phyloP scores from a whole-genome alignment of 805 yeast species.

The Saccharomycopsis malanga region DNA sequence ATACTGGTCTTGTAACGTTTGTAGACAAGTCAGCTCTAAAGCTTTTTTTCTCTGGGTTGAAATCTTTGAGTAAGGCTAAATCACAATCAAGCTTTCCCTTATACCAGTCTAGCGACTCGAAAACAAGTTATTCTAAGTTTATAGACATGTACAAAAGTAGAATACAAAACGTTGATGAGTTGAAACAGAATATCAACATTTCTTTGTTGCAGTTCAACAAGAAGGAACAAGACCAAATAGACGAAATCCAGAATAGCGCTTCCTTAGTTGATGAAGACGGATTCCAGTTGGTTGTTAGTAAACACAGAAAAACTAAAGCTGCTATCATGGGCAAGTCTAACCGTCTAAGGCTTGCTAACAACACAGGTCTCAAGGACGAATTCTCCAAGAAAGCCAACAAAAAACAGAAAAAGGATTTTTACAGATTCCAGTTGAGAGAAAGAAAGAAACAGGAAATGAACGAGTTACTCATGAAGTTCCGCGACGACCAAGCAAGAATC shows the following conservation, averaged over 20 bases:
- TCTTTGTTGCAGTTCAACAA: conserved; percentile 61
- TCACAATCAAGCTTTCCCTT: conserved; percentile 26
- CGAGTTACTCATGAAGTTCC: conserved; percentile 74
- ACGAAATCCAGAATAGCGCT: conserved; percentile 47
- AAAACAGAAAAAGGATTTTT: conserved; percentile 84
- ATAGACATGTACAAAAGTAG: conserved; percentile 33
- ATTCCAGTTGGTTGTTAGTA: conserved; percentile 82
- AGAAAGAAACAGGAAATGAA: conserved; percentile 89
- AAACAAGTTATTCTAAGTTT: conserved; percentile 34
- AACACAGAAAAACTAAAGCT: conserved; percentile 74
- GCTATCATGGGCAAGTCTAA: conserved; percentile 56
- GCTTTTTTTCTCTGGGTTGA: conserved; percentile 58
- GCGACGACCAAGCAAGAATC: conserved; percentile 84
- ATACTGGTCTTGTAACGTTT: conserved; percentile 66
- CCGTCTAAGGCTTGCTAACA: conserved; percentile 27
- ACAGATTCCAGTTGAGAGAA: conserved; percentile 93
- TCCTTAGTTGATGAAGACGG: conserved; percentile 86
- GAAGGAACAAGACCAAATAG: conserved; percentile 57
- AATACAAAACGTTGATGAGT: conserved; percentile 40
- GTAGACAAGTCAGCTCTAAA: conserved; percentile 63
- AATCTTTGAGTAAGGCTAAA: conserved; percentile 33
- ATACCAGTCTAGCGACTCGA: conserved; percentile 33
- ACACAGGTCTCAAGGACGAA: conserved; percentile 50
- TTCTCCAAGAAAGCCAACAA: conserved; percentile 47
- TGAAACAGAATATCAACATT: conserved; percentile 51